Base-by-base conservation (phyloP, 495 filamentous ascomycete species). In the Mytilinidion resinicola region DNA sequence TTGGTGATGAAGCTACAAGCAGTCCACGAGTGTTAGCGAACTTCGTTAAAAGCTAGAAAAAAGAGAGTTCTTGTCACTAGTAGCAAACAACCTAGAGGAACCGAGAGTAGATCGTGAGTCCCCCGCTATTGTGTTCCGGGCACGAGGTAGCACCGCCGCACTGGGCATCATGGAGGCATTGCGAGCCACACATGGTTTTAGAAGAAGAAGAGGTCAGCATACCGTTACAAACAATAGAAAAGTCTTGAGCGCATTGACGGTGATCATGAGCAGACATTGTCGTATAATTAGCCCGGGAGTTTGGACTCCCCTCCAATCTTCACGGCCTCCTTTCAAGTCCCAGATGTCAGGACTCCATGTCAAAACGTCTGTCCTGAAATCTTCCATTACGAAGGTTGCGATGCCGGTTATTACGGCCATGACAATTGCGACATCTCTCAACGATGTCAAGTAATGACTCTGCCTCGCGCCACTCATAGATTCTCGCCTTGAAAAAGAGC, bases 301-400 rank as follows among this genome's bases (percentile, higher is more conserved):
- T 12, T 59, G 56, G 17, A 60, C 11, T 20, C 37, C 34, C 33
- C 55, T 61, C 64, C 64, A 67, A 34, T 58, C 38, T 30, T 30
- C 25, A 6, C 25, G 25, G 6, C 25, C 25, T 5, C 51, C 56
- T 11, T 12, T 11, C 19, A 56, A 41, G 10, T 62, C 36, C 10
- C 42, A 36, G 47, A 57, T 61, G 0, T 47, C 15, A 5, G 64
- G 57, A 15, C 57, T 21, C 64, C 64, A 67, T 14, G 51, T 57
- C 17, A 68, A 38, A 9, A 43, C 67, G 17, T 63, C 60, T 20
- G 61, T 49, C 12, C 30, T 59, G 38, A 64, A 49, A 10, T 59
- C 59, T 48, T 72, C 70, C 37, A 69, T 46, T 8, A 60, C 33
- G 10, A 58, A 56, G 0, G 69, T 56, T 3, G 65, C 64, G 9